Percentiles rank a stretch among this genome's conserved stretches.
phyloP scores from a whole-genome alignment of 768 basidiomycete genomes.

The Trametes coccinea region DNA sequence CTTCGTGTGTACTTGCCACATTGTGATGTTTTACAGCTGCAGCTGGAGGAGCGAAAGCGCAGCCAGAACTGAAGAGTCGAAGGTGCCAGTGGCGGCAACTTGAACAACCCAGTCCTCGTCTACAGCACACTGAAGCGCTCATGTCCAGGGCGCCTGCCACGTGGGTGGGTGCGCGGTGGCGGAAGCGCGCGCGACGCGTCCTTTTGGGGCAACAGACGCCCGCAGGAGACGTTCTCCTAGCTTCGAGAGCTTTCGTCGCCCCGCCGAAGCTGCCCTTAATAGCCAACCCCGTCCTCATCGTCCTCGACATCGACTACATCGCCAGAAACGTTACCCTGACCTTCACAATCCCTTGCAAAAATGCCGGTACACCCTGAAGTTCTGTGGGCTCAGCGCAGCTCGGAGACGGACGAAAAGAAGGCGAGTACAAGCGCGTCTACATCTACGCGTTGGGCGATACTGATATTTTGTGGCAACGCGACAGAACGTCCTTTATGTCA shows the following conservation, averaged over 20 bases:
- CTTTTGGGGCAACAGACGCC: conserved; percentile 1
- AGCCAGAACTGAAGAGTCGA: not conserved
- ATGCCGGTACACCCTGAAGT: conserved; percentile 78
- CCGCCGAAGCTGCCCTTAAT: conserved; percentile 17
- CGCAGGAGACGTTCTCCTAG: conserved; percentile 24
- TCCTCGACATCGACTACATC: conserved; percentile 15
- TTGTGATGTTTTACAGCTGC: conserved; percentile 19
- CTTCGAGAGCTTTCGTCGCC: conserved; percentile 31
- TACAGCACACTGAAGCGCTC: not conserved
- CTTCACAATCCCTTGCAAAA: not conserved
- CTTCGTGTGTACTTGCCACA: conserved; percentile 52
- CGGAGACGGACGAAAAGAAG: conserved; percentile 60
- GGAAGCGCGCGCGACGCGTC: not conserved
- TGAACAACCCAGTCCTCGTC: too few species aligned
- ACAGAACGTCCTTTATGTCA: conserved; percentile 88
- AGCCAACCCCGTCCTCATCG: conserved; percentile 17
- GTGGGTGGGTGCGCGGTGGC: not conserved
- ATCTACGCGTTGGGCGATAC: not conserved
- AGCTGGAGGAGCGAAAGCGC: too few species aligned
- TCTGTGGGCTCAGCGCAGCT: conserved; percentile 94
- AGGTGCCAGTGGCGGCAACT: not conserved
- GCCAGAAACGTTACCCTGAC: conserved; percentile 16
- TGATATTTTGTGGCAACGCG: conserved; percentile 9
- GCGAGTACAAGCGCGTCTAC: conserved; percentile 38
- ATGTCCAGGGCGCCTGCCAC: not conserved